Base-by-base conservation (phyloP, 192 early-diverging fungal species). In the Coemansia sp. region DNA sequence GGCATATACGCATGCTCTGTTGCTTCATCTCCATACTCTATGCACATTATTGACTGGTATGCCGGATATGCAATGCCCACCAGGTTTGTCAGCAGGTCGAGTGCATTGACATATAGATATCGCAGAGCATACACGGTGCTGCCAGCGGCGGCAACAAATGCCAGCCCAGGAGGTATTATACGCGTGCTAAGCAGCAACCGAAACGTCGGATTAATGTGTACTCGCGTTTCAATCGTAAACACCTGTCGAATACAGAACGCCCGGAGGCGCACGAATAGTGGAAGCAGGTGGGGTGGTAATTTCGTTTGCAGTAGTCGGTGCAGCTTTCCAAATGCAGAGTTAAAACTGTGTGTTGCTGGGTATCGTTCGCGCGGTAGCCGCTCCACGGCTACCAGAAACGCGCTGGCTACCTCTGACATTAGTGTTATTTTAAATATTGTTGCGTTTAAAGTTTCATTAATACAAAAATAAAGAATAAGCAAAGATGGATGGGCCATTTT, bases 21-120 rank as follows among this genome's bases (percentile, higher is more conserved):
- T n/a, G 32, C 1, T 29, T 23, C 25, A 43, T 63, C 70, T 8
- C 76, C 71, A 27, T 79, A 79, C 54, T 79, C 70, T 21, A 79
- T 79, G 52, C 70, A 72, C 71, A 79, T 58, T n/a, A 79, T 73
- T 17, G 76, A 79, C 67, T 79, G 76, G 64, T 79, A 79, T 14
- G 76, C 71, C 10, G 76, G 76, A 25, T 79, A 79, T 37, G 76
- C 76, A 6, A 79, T 65, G 37, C 76, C 76, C 17, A 79, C 60
- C 10, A 79, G 66, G 29, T 79, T 79, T 23, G 76, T 79, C 39
- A 79, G 52, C 37, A 79, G 67, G 48, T 79, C 76, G 52, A 79
- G 71, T 9, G 76, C 67, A 54, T 79, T 60, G 27, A 29, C 56
- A 56, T 73, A 79, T 58, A 79, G 25, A 27, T 79, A 73, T 49